Conservation (phyloP, 2,329 filamentous ascomycete genomes). For the Sclerotiophoma versabilis region DNA sequence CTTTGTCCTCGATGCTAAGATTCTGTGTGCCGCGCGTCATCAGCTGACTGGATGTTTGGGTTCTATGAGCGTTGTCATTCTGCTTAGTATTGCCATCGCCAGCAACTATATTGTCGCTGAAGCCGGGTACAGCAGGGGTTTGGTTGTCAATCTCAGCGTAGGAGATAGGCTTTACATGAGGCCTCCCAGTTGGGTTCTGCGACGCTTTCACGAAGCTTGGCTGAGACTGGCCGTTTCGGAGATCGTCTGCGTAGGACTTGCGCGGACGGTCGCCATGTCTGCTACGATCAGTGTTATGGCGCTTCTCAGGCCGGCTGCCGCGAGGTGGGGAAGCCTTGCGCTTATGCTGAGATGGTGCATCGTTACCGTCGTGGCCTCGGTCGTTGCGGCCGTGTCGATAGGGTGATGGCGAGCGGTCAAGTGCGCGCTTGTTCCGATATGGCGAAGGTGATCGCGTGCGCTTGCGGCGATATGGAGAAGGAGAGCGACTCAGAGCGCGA, state of each 20-base stretch:
- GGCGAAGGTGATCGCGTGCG: conserved; percentile 37
- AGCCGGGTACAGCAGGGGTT: conserved; percentile 44
- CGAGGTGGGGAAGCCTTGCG: conserved; percentile 52
- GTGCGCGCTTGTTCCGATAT: conserved; percentile 32
- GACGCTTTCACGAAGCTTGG: conserved; percentile 20
- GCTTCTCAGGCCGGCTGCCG: conserved; percentile 61
- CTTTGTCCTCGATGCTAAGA: conserved; percentile 4
- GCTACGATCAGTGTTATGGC: conserved; percentile 51
- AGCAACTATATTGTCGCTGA: conserved; percentile 24
- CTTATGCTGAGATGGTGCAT: conserved; percentile 36
- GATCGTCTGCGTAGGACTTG: conserved; percentile 64
- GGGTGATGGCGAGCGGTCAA: conserved; percentile 39
- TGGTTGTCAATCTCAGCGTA: conserved; percentile 51
- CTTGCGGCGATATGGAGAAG: conserved; percentile 40
- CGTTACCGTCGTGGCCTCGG: conserved; percentile 29
- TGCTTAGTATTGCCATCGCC: conserved; percentile 9
- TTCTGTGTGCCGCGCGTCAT: conserved; percentile 16
- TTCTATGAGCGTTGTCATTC: conserved; percentile 7
- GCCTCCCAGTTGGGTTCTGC: conserved; percentile 18
- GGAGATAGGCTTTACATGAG: conserved; percentile 35
- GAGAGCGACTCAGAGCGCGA: conserved; percentile 40
- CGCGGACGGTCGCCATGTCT: conserved; percentile 65
- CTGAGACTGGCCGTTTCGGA: conserved; percentile 10
- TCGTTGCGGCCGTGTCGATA: conserved; percentile 32
- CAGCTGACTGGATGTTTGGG: conserved; percentile 7